Evolutionary conservation across 768 basidiomycete genomes (phyloP).

Genomic region (Chiua virens): DNA sequence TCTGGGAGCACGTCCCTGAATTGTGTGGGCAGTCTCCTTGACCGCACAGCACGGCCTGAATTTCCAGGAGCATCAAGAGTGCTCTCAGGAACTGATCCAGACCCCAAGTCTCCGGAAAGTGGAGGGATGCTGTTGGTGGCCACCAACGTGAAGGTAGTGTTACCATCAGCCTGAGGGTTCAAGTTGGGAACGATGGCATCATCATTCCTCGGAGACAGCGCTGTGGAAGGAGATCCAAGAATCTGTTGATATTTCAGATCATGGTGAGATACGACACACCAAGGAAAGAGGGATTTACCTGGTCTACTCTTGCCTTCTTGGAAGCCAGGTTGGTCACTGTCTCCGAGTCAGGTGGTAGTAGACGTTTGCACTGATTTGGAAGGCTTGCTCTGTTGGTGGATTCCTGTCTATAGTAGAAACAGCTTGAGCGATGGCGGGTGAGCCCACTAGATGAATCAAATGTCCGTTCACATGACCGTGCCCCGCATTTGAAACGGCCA

Average conservation of each 20-base stretch:
- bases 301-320: background rate
- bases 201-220: no score
- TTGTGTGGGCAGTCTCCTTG: background rate
- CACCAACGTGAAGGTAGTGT: no score
- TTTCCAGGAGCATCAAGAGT: background rate
- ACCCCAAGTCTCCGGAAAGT: no score
- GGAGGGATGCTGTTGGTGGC: no score
- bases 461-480: background rate
- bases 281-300: background rate
- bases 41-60: background rate
- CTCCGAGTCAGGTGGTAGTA: no score
- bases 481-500: conserved; percentile 1
- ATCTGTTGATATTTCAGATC: background rate
- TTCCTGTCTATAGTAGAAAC: background rate
- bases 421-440: background rate
- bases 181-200: no score
- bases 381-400: background rate
- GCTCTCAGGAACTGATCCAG: background rate
- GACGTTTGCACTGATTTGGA: background rate
- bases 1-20: conserved; percentile 20
- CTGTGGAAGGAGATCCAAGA: no score
- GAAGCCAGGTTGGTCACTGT: background rate
- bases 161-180: no score
- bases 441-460: conserved; percentile 4
- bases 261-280: background rate